phyloP scores from a whole-genome alignment of 1,284 basidiomycete genomes.

The Inonotus obliquus region DNA sequence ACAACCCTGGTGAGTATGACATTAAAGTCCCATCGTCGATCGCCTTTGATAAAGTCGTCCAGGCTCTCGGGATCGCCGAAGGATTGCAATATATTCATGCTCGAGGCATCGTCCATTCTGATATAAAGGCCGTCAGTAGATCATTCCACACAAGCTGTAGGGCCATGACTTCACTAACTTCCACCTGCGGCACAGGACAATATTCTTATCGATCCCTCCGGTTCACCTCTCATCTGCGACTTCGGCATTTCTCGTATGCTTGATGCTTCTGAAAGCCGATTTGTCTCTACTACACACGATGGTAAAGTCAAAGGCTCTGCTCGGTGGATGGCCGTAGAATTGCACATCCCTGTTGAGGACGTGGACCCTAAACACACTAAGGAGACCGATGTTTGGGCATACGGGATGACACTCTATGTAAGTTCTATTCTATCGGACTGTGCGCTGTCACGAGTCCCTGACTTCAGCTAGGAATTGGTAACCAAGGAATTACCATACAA shows the following conservation, averaged over 20 bases:
- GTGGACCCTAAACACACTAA: neutral
- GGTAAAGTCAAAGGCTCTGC: neutral
- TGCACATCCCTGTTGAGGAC: neutral
- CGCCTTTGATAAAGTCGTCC: neutral
- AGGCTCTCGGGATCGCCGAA: neutral
- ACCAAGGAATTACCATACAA: neutral
- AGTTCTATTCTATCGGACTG: neutral
- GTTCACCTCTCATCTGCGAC: slow-evolving; percentile 5
- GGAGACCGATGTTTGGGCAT: slow-evolving; percentile 10
- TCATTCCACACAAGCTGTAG: neutral
- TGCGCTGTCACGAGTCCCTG: neutral
- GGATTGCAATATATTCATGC: neutral
- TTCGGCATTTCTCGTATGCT: slow-evolving; percentile 11
- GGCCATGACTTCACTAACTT: too few relatives aligned
- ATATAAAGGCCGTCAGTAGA: slow-evolving; percentile 13
- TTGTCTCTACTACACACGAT: neutral
- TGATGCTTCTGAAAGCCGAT: neutral
- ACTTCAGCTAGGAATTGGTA: neutral
- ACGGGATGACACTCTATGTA: slow-evolving; percentile 12
- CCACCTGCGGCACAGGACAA: neutral
- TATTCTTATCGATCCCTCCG: neutral
- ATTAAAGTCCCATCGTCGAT: neutral
- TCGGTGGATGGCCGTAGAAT: slow-evolving; percentile 10
- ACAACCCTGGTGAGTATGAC: neutral
- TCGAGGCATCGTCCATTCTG: neutral